Evolutionary conservation across 306 rosid genomes (phyloP), one percentile per base, ranked within the genome.

Genomic region (Macrotyloma uniflorum): DNA sequence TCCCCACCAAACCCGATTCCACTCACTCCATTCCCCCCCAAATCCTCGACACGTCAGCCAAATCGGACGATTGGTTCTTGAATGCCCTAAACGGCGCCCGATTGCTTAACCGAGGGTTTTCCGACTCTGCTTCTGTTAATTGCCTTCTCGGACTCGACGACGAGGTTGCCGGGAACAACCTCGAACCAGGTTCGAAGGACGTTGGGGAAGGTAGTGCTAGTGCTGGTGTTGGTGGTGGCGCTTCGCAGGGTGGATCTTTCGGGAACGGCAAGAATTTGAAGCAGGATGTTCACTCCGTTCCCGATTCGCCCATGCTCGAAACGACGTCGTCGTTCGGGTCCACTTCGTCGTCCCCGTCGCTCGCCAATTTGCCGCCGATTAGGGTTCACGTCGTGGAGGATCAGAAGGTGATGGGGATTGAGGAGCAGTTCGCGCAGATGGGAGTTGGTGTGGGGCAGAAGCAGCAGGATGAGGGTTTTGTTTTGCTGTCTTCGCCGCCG

Each of bases 241-340:
- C 77, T 40, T 74, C 88, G 3, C 85, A 79, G 38, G 70, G 86
- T 71, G 93, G 92, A 67, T 90, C 93, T 71, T 87, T 89, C 66
- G 90, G 80, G 30, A 89, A 89, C 76, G 68, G 83, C 2, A 92
- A 91, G 82, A 87, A 80, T 84, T 84, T 38, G 74, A 91, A 89
- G 81, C 89, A 63, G 74, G 99, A 95, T 78, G 88, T 93, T 77
- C 98, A 93, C n/a, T 95, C 99, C 10, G 94, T 95, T 3, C 97
- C 98, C 12, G 99, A 95, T 84, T 93, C 99, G 16, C 98, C 97
- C 64, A 93, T 95, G 99, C 73, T 95, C 6, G 98, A 93, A 35
- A 95, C 91, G 6, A 55, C 97, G 1, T 95, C 99, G 18, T 93
- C 98, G 8, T 95, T 95, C 36, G 98, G 99, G 57, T 93, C 98